A percentile compares a stretch with the other conserved stretches of the same genome.
Evolutionary conservation across 768 basidiomycete species (phyloP).

Genomic region (Kwoniella shandongensis): DNA sequence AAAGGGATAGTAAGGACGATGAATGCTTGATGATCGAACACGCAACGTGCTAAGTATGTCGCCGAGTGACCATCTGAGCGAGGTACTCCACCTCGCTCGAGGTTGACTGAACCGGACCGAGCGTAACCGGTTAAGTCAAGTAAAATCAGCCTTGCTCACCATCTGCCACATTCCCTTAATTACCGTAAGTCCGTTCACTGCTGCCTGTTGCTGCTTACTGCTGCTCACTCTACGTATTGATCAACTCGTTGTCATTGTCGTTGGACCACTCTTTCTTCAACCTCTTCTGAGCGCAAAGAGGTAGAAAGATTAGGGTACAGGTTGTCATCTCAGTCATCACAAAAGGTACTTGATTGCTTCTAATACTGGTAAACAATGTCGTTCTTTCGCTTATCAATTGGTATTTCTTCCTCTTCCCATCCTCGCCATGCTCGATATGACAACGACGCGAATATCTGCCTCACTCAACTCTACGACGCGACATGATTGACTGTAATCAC

Average conservation of each 20-base stretch:
- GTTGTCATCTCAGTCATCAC: too few species aligned
- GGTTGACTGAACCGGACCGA: constrained; percentile 1
- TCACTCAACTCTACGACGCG: too few species aligned
- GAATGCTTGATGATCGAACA: too few species aligned
- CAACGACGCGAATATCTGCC: too few species aligned
- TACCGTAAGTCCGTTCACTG: constrained; percentile 3
- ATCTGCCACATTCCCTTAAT: neutral
- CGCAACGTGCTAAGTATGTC: too few species aligned
- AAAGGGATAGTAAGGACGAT: too few species aligned
- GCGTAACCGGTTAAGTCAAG: neutral
- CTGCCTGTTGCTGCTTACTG: neutral
- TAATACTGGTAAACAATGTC: neutral
- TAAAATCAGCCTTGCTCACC: neutral
- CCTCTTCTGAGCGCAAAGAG: neutral
- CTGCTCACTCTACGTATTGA: too few species aligned
- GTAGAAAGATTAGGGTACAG: too few species aligned
- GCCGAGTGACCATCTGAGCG: too few species aligned
- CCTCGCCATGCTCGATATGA: constrained; percentile 9
- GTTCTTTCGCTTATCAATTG: constrained; percentile 12
- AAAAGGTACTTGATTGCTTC: constrained; percentile 19
- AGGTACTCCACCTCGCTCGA: too few species aligned
- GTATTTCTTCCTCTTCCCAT: constrained; percentile 3
- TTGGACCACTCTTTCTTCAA: neutral
- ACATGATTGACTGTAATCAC: too few species aligned
- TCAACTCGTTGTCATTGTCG: neutral